Percentiles rank a stretch among this genome's conserved stretches.
Evolutionary conservation across 495 filamentous ascomycete genomes (phyloP).

Genomic region (Lophiostoma macrostomum): DNA sequence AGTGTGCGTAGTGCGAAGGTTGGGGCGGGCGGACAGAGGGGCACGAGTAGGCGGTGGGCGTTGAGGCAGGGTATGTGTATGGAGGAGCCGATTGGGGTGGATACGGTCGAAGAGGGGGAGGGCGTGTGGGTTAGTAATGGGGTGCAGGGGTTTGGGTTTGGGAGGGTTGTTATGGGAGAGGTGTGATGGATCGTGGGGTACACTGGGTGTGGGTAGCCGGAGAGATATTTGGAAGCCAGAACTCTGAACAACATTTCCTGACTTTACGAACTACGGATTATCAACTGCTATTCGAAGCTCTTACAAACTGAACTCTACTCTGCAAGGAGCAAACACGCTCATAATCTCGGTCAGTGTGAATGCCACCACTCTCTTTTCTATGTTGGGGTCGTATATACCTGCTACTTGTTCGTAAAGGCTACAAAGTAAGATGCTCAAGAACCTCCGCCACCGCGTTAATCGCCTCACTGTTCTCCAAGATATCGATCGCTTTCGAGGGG

Average conservation of each 20-base stretch:
- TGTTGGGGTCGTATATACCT: too few species aligned
- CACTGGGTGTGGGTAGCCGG: background rate
- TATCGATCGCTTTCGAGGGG: too few species aligned
- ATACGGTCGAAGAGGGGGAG: conserved; percentile 66
- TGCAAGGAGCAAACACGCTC: too few species aligned
- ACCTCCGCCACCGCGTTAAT: too few species aligned
- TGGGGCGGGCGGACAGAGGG: conserved; percentile 70
- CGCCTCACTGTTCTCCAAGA: too few species aligned
- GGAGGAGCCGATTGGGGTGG: conserved; percentile 56
- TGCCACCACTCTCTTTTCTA: too few species aligned
- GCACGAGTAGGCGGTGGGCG: conserved; percentile 79
- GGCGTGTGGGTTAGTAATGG: conserved; percentile 82
- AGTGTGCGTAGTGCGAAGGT: conserved; percentile 33
- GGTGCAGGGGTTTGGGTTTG: conserved; percentile 64
- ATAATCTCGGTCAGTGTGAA: too few species aligned
- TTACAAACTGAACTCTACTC: too few species aligned
- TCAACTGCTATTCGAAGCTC: too few species aligned
- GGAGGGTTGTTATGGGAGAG: conserved; percentile 27
- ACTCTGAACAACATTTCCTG: background rate
- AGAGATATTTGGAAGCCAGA: background rate
- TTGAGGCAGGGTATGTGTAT: conserved; percentile 60
- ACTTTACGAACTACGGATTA: too few species aligned
- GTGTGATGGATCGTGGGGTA: background rate
- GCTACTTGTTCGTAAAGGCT: too few species aligned
- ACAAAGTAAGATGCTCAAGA: too few species aligned